Base-by-base conservation (phyloP, 768 basidiomycete genomes). In the Trametes meyenii region DNA sequence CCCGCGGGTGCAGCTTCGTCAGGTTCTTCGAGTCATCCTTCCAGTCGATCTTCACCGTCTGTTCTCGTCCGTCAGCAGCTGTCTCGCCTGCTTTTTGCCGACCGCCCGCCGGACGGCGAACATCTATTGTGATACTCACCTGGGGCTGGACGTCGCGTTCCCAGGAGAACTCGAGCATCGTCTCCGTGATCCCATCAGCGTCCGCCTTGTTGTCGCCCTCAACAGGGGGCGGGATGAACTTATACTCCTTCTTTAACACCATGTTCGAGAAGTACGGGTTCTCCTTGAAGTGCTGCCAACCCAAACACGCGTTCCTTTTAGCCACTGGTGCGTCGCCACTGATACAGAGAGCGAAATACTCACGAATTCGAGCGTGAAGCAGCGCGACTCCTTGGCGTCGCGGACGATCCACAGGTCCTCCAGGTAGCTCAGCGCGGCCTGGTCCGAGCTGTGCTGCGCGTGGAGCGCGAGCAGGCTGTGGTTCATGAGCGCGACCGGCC, bases 361-460 rank as follows among this genome's bases (percentile, higher is more conserved):
- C 74, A 96, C 95, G 76, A 97, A 94, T 79, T 95, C 89, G 57
- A 96, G 74, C 51, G 87, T 89, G 77, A 88, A 96, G 70, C 87
- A 88, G 68, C 95, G 78, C 58, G 87, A 86, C 73, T 97, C 94
- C 44, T 75, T 73, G 43, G 81, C 68, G 71, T 96, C 87, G 56
- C 91, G 85, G 60, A 77, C 81, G 39, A 96, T 78, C 90, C 94
- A 95, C 21, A 97, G 66, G 68, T 96, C 92, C 70, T 92, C 88
- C 60, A 96, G 78, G 73, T 89, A 92, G 73, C 83, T 87, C 75
- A 97, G 75, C 13, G 94, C 94, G 63, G 86, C 80, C 72, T 88
- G 85, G 75, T 97, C 95, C 19, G 86, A 81, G 55, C 78, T 81
- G 72, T 92, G 90, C 70, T 89, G 87, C 35, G 81, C 81, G 72